phyloP scores from a whole-genome alignment of 306 rosid genomes.

The Sesbania bispinosa region DNA sequence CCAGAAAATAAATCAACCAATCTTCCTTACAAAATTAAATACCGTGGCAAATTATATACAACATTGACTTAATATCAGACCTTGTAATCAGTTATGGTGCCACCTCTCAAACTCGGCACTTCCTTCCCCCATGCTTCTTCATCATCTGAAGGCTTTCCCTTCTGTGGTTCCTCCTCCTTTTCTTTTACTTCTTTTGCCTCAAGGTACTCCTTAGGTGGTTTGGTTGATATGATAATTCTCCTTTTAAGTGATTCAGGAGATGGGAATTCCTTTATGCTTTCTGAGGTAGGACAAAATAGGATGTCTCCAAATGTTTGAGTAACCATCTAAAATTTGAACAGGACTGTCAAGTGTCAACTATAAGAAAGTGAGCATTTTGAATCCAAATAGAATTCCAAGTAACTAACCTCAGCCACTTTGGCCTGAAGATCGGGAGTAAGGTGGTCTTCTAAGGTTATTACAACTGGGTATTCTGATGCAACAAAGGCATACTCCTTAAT shows the following conservation, averaged over 20 bases:
- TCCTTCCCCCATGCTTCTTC: conserved; percentile 92
- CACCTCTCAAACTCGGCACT: conserved; percentile 54
- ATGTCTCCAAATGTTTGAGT: conserved; percentile 71
- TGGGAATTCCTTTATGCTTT: conserved; percentile 77
- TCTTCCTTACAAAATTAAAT: conserved; percentile 7
- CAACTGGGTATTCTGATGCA: conserved; percentile 90
- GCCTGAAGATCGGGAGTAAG: conserved; percentile 95
- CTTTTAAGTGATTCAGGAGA: conserved; percentile 80
- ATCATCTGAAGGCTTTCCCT: conserved; percentile 51
- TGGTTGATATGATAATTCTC: conserved; percentile 83
- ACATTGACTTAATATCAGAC: conserved; percentile 35
- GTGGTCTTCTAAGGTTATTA: conserved; percentile 94
- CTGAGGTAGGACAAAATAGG: conserved; percentile 68
- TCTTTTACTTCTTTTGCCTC: conserved; percentile 60
- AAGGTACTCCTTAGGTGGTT: conserved; percentile 97
- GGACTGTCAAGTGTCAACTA: conserved; percentile 7
- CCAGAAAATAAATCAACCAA: conserved; percentile 22
- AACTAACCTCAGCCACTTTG: conserved; percentile 79
- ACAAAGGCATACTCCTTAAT: conserved; percentile 78
- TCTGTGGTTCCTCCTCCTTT: conserved; percentile 38
- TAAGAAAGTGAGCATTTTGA: conserved; percentile 19
- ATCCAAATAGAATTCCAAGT: conserved; percentile 6
- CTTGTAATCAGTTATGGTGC: conserved; percentile 49
- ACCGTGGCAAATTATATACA: neutral
- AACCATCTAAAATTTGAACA: conserved; percentile 56